Conservation (phyloP, 768 basidiomycete species). For the Zangia roseola region DNA sequence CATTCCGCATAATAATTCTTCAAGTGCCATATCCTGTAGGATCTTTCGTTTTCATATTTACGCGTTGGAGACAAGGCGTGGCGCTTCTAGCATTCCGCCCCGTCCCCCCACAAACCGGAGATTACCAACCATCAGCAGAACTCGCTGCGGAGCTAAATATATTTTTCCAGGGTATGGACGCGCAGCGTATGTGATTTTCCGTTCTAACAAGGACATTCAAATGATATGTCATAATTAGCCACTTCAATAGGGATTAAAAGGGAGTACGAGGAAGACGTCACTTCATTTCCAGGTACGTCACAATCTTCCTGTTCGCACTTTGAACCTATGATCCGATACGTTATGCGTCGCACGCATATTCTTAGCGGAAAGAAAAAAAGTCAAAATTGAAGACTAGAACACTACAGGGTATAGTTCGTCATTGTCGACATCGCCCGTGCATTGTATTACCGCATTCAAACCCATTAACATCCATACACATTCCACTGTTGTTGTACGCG, state of each 20-base stretch:
- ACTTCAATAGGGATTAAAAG: slow-evolving; percentile 2
- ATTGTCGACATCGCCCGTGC: no score
- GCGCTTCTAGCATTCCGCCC: background rate
- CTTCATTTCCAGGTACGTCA: slow-evolving; percentile 2
- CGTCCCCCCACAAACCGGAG: background rate
- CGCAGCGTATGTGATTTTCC: background rate
- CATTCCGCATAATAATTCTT: no score
- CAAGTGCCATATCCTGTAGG: no score
- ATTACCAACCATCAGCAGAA: slow-evolving; percentile 8
- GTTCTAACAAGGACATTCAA: background rate
- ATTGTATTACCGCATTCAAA: no score
- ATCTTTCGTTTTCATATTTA: no score
- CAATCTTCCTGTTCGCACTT: background rate
- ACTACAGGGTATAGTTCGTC: background rate
- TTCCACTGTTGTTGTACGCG: no score
- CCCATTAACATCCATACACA: no score
- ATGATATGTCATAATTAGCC: background rate
- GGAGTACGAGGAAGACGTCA: slow-evolving; percentile 12
- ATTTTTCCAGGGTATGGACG: background rate
- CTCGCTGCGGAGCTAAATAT: slow-evolving; percentile 4
- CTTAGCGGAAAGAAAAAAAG: slow-evolving; percentile 12
- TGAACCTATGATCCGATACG: background rate
- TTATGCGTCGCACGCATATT: background rate
- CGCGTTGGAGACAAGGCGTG: background rate
- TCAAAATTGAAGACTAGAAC: slow-evolving; percentile 16